Conservation (phyloP, 441 rosid species). For the Populus hybrid region DNA sequence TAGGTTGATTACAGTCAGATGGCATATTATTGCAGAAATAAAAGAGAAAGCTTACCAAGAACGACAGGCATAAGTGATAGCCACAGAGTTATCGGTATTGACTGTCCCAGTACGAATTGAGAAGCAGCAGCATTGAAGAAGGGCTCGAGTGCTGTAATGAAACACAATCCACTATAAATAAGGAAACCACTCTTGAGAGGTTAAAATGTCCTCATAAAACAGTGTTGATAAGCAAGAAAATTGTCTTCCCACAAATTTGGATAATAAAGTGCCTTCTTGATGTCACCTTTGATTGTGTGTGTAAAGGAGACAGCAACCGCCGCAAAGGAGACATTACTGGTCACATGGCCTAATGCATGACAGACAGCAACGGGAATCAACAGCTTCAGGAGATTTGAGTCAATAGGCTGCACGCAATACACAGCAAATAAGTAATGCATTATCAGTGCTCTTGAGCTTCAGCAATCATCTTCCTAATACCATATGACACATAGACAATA, state of each 20-base stretch:
- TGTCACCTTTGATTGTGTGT: slow-evolving; percentile 80
- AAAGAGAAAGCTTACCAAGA: slow-evolving; percentile 46
- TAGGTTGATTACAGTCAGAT: background rate
- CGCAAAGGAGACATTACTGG: slow-evolving; percentile 87
- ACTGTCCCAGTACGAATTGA: slow-evolving; percentile 80
- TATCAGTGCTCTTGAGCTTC: too few relatives aligned
- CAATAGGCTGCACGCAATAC: slow-evolving; percentile 62
- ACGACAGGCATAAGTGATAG: slow-evolving; percentile 87
- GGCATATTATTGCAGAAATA: background rate
- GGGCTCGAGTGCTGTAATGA: slow-evolving; percentile 85
- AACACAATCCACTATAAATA: slow-evolving; percentile 1
- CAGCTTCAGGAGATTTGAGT: slow-evolving; percentile 63
- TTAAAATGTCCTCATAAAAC: background rate
- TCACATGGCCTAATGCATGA: slow-evolving; percentile 89
- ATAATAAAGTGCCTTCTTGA: background rate
- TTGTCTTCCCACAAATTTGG: background rate
- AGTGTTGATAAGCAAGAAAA: background rate
- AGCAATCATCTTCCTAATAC: background rate
- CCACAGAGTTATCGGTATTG: slow-evolving; percentile 78
- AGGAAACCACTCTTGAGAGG: background rate
- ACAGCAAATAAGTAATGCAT: background rate
- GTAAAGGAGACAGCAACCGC: slow-evolving; percentile 98
- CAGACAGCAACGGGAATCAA: slow-evolving; percentile 88
- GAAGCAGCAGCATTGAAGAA: slow-evolving; percentile 97
- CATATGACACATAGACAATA: too few relatives aligned